phyloP scores from a whole-genome alignment of 805 yeast genomes.

The Kazachstania kunashirensis region DNA sequence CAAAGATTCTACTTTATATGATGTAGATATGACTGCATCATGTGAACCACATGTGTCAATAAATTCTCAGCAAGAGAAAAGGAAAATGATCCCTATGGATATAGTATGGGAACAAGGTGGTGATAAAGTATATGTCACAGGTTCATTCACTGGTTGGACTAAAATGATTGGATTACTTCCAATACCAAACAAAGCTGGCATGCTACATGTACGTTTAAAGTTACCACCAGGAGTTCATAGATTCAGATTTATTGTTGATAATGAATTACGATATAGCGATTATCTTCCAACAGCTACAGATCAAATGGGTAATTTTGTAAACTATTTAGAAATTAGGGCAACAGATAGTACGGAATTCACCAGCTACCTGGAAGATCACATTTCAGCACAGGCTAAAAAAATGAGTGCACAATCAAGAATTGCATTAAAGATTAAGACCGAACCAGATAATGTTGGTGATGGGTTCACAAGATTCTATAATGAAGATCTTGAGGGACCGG shows the following conservation, averaged over 20 bases:
- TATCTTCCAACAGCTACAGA: slow-evolving; percentile 89
- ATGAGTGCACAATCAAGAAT: slow-evolving; percentile 42
- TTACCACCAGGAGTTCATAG: slow-evolving; percentile 86
- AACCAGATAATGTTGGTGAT: slow-evolving; percentile 61
- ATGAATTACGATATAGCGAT: slow-evolving; percentile 81
- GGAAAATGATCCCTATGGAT: slow-evolving; percentile 41
- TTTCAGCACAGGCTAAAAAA: slow-evolving; percentile 5
- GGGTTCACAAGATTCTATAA: slow-evolving; percentile 72
- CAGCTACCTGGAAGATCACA: neutral
- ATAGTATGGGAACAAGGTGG: slow-evolving; percentile 97
- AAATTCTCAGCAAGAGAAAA: neutral
- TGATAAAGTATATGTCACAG: slow-evolving; percentile 86
- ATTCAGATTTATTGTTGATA: slow-evolving; percentile 86
- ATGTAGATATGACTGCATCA: neutral
- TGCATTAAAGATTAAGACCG: slow-evolving; percentile 28
- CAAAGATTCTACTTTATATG: neutral
- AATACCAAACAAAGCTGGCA: slow-evolving; percentile 23
- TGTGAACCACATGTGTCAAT: neutral
- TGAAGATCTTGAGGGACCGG: slow-evolving; percentile 32
- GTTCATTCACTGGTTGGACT: slow-evolving; percentile 96
- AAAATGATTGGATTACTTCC: slow-evolving; percentile 81
- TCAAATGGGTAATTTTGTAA: slow-evolving; percentile 89
- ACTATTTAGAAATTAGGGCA: slow-evolving; percentile 65
- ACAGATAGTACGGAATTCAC: slow-evolving; percentile 21
- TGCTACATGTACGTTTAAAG: slow-evolving; percentile 57